These are phyloP conservation scores for Aspergillus sp. DNA, from an alignment of 2,329 filamentous ascomycete genomes.

Conservation along the genomic window DNA sequence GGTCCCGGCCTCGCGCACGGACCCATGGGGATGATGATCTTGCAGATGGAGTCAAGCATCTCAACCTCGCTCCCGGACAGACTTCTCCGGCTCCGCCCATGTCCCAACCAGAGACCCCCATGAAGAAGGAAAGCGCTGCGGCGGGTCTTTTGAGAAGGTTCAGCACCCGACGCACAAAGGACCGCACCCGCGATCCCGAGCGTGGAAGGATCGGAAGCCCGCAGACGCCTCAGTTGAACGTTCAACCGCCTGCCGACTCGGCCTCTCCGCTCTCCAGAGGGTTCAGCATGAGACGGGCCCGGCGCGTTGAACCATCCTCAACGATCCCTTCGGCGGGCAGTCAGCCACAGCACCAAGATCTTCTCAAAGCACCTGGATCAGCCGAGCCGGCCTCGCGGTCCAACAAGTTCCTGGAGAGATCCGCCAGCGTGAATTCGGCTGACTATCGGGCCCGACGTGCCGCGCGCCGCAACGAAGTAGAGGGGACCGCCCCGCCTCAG, in stretches of 20 bases:
- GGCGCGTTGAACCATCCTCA: constrained; percentile 54
- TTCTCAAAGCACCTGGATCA: constrained; percentile 71
- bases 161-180: constrained; percentile 77
- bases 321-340: constrained; percentile 56
- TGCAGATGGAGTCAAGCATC: constrained; percentile 67
- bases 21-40: constrained; percentile 95
- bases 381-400: constrained; percentile 59
- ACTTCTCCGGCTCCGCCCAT: constrained; percentile 53
- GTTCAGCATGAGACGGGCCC: constrained; percentile 73
- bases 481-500: constrained; percentile 61
- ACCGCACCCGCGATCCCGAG: constrained; percentile 46
- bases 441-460: constrained; percentile 68
- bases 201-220: constrained; percentile 58
- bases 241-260: constrained; percentile 72
- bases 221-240: constrained; percentile 72
- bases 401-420: constrained; percentile 73
- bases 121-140: constrained; percentile 83
- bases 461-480: constrained; percentile 54
- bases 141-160: constrained; percentile 82
- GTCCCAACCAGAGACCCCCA: constrained; percentile 59
- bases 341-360: constrained; percentile 73
- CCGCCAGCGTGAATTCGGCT: constrained; percentile 87
- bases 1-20: constrained; percentile 78
- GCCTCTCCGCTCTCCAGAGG: constrained; percentile 72
- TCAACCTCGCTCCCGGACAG: constrained; percentile 54